A percentile compares a stretch with the other conserved stretches of the same genome.
phyloP scores from a whole-genome alignment of 345 rosid genomes.

The Salix koriyanagi region DNA sequence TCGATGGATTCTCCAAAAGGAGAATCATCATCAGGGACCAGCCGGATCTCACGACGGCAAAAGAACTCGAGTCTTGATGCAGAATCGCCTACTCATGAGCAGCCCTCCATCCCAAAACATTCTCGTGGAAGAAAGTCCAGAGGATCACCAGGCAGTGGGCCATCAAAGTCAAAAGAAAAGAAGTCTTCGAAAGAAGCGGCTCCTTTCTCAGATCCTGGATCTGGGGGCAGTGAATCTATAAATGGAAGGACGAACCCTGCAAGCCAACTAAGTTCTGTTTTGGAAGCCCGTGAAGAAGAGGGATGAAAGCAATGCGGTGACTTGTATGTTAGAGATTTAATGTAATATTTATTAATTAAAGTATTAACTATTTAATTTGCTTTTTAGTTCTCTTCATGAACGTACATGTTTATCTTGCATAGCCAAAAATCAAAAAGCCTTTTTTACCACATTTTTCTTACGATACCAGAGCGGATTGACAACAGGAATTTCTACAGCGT shows the following conservation, averaged over 20 bases:
- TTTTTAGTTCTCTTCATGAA: not conserved
- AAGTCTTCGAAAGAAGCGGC: not conserved
- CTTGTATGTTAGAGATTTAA: not conserved
- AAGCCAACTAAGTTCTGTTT: constrained; percentile 17
- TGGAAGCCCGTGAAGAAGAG: constrained; percentile 20
- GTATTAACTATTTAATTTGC: not conserved
- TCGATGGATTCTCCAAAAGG: constrained; percentile 25
- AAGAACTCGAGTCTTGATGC: constrained; percentile 5
- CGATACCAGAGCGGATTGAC: too few species aligned
- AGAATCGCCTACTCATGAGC: constrained; percentile 16
- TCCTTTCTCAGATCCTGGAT: constrained; percentile 6
- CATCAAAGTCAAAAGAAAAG: constrained; percentile 18
- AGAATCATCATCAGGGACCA: constrained; percentile 12
- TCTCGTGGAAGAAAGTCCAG: constrained; percentile 19
- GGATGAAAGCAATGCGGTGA: not conserved
- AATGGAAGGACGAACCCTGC: constrained; percentile 9
- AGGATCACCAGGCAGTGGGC: constrained; percentile 4
- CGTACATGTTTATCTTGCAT: not conserved
- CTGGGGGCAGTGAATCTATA: constrained; percentile 10
- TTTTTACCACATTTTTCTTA: too few species aligned
- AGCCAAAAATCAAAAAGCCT: not conserved
- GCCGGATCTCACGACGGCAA: constrained; percentile 7
- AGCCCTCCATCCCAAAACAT: constrained; percentile 20
- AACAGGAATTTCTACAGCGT: too few species aligned
- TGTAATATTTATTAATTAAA: not conserved